Percentiles rank a stretch among this genome's conserved stretches.
These are phyloP conservation scores for Xylariaceae sp. DNA, from an alignment of 2,329 filamentous ascomycete species.

Conservation along the genomic window DNA sequence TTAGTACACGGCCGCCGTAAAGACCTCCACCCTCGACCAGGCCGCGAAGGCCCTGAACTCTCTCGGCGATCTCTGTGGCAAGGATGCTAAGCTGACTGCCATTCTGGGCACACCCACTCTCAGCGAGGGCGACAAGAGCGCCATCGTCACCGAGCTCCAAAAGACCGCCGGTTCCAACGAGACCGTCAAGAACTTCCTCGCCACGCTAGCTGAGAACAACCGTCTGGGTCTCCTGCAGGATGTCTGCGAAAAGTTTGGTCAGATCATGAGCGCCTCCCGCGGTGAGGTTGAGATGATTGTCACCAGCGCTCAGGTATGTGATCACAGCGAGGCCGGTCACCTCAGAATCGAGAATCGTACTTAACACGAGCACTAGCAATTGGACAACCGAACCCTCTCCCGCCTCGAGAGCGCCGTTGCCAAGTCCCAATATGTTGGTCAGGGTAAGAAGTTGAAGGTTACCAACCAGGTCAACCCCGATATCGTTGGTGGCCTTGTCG, in stretches of 20 bases:
- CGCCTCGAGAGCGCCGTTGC: conserved; percentile 82
- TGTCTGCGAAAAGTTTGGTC: conserved; percentile 80
- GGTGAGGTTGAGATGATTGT: conserved; percentile 93
- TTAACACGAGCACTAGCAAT: conserved; percentile 36
- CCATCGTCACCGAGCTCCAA: conserved; percentile 81
- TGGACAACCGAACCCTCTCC: conserved; percentile 81
- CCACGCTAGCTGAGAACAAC: conserved; percentile 93
- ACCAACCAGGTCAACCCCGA: conserved; percentile 93
- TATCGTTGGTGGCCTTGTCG: conserved; percentile 86
- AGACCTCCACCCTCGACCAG: conserved; percentile 78
- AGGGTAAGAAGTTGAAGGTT: conserved; percentile 98
- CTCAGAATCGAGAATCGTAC: not conserved
- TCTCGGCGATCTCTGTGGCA: conserved; percentile 69
- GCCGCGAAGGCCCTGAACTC: conserved; percentile 74
- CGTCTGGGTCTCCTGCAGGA: conserved; percentile 76
- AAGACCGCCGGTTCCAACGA: conserved; percentile 72
- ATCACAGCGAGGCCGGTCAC: not conserved
- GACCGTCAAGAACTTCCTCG: conserved; percentile 91
- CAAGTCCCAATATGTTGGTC: conserved; percentile 84
- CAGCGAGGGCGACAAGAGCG: conserved; percentile 70
- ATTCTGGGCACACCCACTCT: conserved; percentile 83
- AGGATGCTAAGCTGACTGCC: conserved; percentile 72
- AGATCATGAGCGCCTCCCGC: conserved; percentile 81
- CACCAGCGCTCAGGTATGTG: conserved; percentile 78
- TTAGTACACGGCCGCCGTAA: conserved; percentile 94